Conservation (phyloP, 2,329 filamentous ascomycete genomes). For the Fusarium subglutinans region DNA sequence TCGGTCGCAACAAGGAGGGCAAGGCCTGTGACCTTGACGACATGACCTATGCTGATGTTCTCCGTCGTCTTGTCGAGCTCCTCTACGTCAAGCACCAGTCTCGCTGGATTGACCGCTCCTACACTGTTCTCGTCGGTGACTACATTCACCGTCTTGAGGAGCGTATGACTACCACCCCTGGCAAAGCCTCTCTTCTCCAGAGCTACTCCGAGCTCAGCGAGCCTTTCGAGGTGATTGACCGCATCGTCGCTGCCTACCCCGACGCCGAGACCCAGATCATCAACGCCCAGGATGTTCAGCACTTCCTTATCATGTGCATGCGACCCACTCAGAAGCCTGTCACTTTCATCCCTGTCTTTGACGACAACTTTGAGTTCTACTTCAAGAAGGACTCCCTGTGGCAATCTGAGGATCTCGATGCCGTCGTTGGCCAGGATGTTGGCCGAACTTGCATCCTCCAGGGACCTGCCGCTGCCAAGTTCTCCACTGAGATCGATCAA, state of each 20-base stretch:
- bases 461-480: constrained; percentile 91
- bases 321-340: constrained; percentile 94
- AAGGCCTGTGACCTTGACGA: constrained; percentile 89
- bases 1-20: constrained; percentile 83
- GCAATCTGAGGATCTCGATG: constrained; percentile 98
- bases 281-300: constrained; percentile 97
- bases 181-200: constrained; percentile 84
- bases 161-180: constrained; percentile 80
- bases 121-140: constrained; percentile 85
- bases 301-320: constrained; percentile 93
- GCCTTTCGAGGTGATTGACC: constrained; percentile 80
- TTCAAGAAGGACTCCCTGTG: constrained; percentile 99
- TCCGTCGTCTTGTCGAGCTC: constrained; percentile 86
- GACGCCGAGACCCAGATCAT: constrained; percentile 91
- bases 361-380: constrained; percentile 98
- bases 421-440: constrained; percentile 95
- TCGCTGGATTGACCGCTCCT: constrained; percentile 90
- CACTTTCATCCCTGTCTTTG: constrained; percentile 93
- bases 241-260: constrained; percentile 83
- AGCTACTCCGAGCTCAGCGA: constrained; percentile 88
- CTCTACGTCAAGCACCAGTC: constrained; percentile 92
- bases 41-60: constrained; percentile 93
- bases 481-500: constrained; percentile 89
- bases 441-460: constrained; percentile 96
- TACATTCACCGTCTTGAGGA: constrained; percentile 98